These are phyloP conservation scores for Taphrina sp. DNA, from an alignment of 1,139 yeast genomes.

Conservation along the genomic window DNA sequence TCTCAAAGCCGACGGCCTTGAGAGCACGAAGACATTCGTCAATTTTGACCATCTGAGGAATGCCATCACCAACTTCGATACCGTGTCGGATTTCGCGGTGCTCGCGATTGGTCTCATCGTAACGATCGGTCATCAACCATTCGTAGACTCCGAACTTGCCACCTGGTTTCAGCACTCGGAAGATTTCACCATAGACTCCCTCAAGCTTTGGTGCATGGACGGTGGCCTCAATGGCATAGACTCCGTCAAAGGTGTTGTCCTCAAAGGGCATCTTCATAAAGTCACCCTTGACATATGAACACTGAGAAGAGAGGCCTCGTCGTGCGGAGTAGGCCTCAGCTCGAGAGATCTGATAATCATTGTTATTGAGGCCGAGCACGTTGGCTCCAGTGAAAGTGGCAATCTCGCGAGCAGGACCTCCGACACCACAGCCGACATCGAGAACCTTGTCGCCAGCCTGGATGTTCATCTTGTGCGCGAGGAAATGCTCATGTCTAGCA, in stretches of 20 bases:
- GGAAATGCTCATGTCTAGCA: slow-evolving; percentile 94
- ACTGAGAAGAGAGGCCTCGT: slow-evolving; percentile 65
- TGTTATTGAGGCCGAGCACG: slow-evolving; percentile 89
- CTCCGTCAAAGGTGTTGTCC: slow-evolving; percentile 87
- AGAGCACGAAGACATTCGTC: slow-evolving; percentile 87
- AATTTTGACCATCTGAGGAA: slow-evolving; percentile 89
- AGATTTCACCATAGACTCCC: slow-evolving; percentile 94
- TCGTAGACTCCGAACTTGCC: slow-evolving; percentile 97
- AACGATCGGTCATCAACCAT: slow-evolving; percentile 97
- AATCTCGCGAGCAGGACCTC: slow-evolving; percentile 98
- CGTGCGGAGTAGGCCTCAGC: slow-evolving; percentile 77
- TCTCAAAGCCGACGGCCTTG: slow-evolving; percentile 80
- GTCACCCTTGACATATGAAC: slow-evolving; percentile 91
- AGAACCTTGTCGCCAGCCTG: slow-evolving; percentile 78
- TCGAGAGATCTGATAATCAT: slow-evolving; percentile 92
- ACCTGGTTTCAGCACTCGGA: slow-evolving; percentile 94
- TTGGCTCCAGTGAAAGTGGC: slow-evolving; percentile 84
- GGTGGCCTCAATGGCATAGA: slow-evolving; percentile 97
- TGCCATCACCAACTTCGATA: slow-evolving; percentile 97
- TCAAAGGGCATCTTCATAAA: slow-evolving; percentile 99
- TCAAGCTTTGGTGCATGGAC: slow-evolving; percentile 96
- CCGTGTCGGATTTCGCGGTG: slow-evolving; percentile 96
- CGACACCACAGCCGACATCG: slow-evolving; percentile 99
- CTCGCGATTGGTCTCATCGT: slow-evolving; percentile 80
- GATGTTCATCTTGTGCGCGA: slow-evolving; percentile 83